Conservation (phyloP, 140 eudicot genomes). For the Oenanthe javanica region DNA sequence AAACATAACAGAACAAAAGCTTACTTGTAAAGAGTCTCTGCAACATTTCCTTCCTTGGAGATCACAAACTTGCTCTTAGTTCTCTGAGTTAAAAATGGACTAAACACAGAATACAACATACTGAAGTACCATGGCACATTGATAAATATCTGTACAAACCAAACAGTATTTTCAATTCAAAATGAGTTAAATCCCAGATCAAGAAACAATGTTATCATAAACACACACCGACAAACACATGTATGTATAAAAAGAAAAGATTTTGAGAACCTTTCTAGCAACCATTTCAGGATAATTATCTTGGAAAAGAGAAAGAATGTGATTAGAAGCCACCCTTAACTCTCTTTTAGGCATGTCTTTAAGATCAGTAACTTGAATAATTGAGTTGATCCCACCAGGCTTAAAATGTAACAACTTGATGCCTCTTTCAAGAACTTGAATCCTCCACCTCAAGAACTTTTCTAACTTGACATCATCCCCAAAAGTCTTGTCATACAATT, state of each 20-base stretch:
- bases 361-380: slow-evolving; percentile 91
- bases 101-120: slow-evolving; percentile 77
- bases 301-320: slow-evolving; percentile 76
- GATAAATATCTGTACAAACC: slow-evolving; percentile 60
- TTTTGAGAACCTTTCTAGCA: slow-evolving; percentile 61
- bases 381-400: slow-evolving; percentile 83
- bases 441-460: slow-evolving; percentile 83
- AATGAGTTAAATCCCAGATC: not conserved
- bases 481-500: slow-evolving; percentile 66
- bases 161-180: not conserved
- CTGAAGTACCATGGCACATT: slow-evolving; percentile 99
- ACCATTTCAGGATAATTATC: slow-evolving; percentile 99
- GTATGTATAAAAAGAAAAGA: not conserved
- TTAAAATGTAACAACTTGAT: slow-evolving; percentile 65
- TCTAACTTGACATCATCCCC: slow-evolving; percentile 68
- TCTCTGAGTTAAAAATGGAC: slow-evolving; percentile 91
- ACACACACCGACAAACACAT: too few species aligned
- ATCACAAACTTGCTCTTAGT: slow-evolving; percentile 96
- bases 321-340: slow-evolving; percentile 87
- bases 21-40: slow-evolving; percentile 91
- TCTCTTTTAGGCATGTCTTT: slow-evolving; percentile 96
- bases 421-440: slow-evolving; percentile 92
- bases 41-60: slow-evolving; percentile 76
- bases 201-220: not conserved
- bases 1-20: slow-evolving; percentile 13